Evolutionary conservation across 2,329 filamentous ascomycete genomes (phyloP), one percentile per base, ranked within the genome.

Genomic region (Aspergillus sojae): DNA sequence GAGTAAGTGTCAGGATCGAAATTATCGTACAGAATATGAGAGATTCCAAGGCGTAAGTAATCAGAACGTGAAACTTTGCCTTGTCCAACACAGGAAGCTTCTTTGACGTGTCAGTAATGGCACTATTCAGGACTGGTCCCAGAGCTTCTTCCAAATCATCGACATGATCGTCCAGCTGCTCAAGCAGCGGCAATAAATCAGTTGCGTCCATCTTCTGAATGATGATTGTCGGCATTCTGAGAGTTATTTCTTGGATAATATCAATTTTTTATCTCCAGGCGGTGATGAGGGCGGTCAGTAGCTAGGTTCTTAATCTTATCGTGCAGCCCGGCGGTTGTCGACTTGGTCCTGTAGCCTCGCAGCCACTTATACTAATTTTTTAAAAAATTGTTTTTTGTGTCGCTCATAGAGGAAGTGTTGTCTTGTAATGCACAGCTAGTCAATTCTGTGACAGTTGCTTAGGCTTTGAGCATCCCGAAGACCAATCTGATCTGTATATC

Each of bases 11-110:
- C 11, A 7, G 32, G 32, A 5, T 11, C 30, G 11, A 58, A 16
- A 16, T 14, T 36, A 23, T 74, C 87, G 67, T 79, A 93, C 91
- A 91, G 78, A 96, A 98, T 9, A 99, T 81, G 11, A 97, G 82
- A 0, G 94, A 96, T 74, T 98, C 94, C 67, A 99, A 89, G 0
- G 94, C 87, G 77, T 98, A 99, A 21, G 93, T 91, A 58, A 90
- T 85, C 23, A 96, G 84, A n/a, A 95, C 89, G 75, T 96, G 93
- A 64, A 97, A 88, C 80, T 98, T 97, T 9, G 95, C 93, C 81
- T 93, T 94, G 82, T 98, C 94, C 65, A 99, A 85, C n/a, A 98
- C 84, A 1, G 94, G 94, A 32, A 98, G 84, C 74, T 93, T 93
- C 61, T 88, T 89, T 5, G 92, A 88, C 62, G 88, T 86, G 46